Evolutionary conservation across 2,329 filamentous ascomycete species (phyloP).

Genomic region (Immersiporthe knoxdaviesiana): DNA sequence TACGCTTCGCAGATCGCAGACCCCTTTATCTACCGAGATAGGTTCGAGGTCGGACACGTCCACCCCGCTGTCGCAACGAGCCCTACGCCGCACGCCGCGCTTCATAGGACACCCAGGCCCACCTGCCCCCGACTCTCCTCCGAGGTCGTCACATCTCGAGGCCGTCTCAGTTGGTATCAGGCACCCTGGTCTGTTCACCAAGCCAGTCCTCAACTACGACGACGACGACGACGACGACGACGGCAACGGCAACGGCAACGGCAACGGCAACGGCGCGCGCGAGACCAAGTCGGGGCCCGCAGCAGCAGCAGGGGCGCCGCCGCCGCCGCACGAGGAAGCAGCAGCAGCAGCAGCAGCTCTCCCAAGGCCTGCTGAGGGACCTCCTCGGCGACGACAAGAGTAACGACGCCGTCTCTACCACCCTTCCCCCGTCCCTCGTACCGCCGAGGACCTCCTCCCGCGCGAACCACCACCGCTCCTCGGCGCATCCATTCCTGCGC

Average conservation of each 20-base stretch:
- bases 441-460: constrained; percentile 38
- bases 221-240: neutral
- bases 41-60: constrained; percentile 39
- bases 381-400: constrained; percentile 39
- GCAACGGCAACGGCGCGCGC: neutral
- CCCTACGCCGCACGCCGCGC: constrained; percentile 56
- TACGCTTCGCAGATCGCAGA: constrained; percentile 44
- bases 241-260: neutral
- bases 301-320: too few species aligned
- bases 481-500: constrained; percentile 55
- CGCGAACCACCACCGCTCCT: constrained; percentile 36
- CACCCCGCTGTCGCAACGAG: constrained; percentile 52
- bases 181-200: constrained; percentile 45
- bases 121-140: constrained; percentile 36
- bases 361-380: constrained; percentile 52
- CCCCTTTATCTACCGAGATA: constrained; percentile 32
- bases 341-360: constrained; percentile 42
- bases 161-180: constrained; percentile 53
- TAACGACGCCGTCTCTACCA: constrained; percentile 40
- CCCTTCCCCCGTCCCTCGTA: constrained; percentile 38
- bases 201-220: constrained; percentile 34
- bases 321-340: constrained; percentile 39
- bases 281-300: constrained; percentile 12
- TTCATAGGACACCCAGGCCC: constrained; percentile 52
- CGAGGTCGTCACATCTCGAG: constrained; percentile 43